Evolutionary conservation across 768 basidiomycete species (phyloP).

Genomic region (Jaapia argillacea): DNA sequence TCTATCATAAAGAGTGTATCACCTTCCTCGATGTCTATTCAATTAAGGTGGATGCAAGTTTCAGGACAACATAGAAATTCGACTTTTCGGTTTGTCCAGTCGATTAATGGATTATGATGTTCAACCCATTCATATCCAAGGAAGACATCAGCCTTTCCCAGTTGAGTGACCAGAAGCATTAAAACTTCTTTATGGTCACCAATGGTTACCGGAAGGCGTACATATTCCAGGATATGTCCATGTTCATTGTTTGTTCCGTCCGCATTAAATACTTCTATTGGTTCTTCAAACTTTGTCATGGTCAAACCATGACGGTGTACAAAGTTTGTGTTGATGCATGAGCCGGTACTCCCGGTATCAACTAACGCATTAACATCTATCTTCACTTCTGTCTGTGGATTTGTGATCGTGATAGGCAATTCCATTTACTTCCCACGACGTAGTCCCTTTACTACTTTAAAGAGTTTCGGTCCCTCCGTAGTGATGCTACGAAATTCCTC

Average conservation of each 20-base stretch:
- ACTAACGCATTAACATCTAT: conserved; percentile 9
- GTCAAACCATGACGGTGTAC: conserved; percentile 2
- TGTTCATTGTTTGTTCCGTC: conserved; percentile 6
- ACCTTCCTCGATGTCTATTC: background rate
- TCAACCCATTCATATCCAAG: conserved; percentile 11
- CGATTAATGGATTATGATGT: conserved; percentile 11
- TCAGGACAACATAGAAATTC: conserved; percentile 5
- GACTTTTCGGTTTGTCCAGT: conserved; percentile 7
- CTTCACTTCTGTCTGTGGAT: conserved; percentile 1
- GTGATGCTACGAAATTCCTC: background rate
- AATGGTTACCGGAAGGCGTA: background rate
- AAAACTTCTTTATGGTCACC: conserved; percentile 7
- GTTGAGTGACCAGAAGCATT: conserved; percentile 6
- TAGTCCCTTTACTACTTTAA: conserved; percentile 7
- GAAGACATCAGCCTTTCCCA: conserved; percentile 7
- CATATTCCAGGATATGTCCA: conserved; percentile 7
- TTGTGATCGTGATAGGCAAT: conserved; percentile 5
- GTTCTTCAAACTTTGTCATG: background rate
- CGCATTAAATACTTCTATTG: conserved; percentile 8
- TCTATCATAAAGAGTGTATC: conserved; percentile 4
- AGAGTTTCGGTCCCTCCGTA: background rate
- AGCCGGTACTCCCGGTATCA: conserved; percentile 15
- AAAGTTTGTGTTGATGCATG: conserved; percentile 10
- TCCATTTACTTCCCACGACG: conserved; percentile 4
- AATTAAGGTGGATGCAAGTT: conserved; percentile 1